These are phyloP conservation scores for Neonectria sp. DNA, from an alignment of 2,329 filamentous ascomycete genomes.

Conservation along the genomic window DNA sequence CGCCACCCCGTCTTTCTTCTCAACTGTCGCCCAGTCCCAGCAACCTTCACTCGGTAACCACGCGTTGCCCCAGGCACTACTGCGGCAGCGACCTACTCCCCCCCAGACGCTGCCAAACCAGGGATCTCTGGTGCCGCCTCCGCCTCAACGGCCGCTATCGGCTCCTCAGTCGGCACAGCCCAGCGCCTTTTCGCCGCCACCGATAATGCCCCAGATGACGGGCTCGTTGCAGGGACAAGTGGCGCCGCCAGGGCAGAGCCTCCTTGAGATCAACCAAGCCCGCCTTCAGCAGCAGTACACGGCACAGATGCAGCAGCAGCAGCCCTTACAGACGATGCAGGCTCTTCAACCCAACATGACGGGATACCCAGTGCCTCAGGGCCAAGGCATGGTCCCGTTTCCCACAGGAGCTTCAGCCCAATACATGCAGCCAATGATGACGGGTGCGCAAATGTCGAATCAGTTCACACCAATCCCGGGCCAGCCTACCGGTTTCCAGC, in stretches of 20 bases:
- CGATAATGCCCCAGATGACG: constrained; percentile 88
- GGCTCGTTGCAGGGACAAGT: constrained; percentile 75
- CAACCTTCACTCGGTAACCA: constrained; percentile 56
- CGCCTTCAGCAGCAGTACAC: constrained; percentile 75
- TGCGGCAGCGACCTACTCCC: constrained; percentile 79
- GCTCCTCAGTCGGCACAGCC: constrained; percentile 87
- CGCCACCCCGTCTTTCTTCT: constrained; percentile 73
- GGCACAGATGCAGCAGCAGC: constrained; percentile 61
- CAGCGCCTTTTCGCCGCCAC: constrained; percentile 80
- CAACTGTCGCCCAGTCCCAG: constrained; percentile 60
- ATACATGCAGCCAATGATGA: constrained; percentile 67
- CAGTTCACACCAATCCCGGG: constrained; percentile 67
- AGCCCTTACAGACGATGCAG: constrained; percentile 56
- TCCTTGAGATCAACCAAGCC: constrained; percentile 80
- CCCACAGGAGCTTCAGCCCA: constrained; percentile 52
- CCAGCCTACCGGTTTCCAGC: constrained; percentile 76
- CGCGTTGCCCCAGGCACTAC: constrained; percentile 47
- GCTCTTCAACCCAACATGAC: constrained; percentile 58
- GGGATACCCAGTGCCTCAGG: constrained; percentile 53
- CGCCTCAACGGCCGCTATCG: constrained; percentile 85
- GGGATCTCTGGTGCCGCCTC: constrained; percentile 79
- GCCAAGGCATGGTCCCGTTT: constrained; percentile 57
- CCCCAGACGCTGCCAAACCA: constrained; percentile 74
- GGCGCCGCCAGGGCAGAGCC: constrained; percentile 81
- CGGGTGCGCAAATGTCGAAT: constrained; percentile 57